phyloP scores from a whole-genome alignment of 2,329 filamentous ascomycete genomes.

The Fonsecaea erecta region DNA sequence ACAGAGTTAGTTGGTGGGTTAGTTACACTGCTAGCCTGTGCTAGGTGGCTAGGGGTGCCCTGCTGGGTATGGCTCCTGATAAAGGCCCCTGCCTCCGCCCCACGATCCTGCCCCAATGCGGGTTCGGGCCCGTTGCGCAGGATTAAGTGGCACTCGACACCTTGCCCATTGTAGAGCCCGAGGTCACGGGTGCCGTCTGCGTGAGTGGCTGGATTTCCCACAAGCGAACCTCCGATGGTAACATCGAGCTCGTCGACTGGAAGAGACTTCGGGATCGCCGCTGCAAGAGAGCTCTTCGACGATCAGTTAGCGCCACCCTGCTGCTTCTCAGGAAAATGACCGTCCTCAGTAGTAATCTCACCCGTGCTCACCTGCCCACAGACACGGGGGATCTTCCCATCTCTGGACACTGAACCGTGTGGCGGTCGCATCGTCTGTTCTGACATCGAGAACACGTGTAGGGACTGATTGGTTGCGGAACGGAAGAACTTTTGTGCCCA shows the following conservation, averaged over 20 bases:
- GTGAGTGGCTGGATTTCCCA: constrained; percentile 3
- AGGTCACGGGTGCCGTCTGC: not conserved
- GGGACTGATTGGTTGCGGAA: not conserved
- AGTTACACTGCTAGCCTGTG: not conserved
- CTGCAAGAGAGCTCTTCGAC: not conserved
- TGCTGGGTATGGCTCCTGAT: not conserved
- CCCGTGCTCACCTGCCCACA: not conserved
- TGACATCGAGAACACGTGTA: not conserved
- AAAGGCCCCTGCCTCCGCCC: not conserved
- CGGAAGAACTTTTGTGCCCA: not conserved
- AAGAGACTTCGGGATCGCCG: constrained; percentile 14
- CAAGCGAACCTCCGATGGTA: not conserved
- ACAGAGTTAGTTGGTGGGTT: not conserved
- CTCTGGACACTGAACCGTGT: not conserved
- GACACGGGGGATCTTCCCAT: not conserved
- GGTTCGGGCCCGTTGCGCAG: constrained; percentile 5
- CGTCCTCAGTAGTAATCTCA: not conserved
- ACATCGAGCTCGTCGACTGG: not conserved
- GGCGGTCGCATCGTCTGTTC: not conserved
- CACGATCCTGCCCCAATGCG: constrained; percentile 1
- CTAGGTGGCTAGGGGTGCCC: not conserved
- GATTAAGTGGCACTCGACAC: constrained; percentile 4
- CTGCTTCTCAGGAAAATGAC: constrained; percentile 8
- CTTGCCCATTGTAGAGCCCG: constrained; percentile 1
- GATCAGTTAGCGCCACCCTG: not conserved